Evolutionary conservation across 2,329 filamentous ascomycete genomes (phyloP).

Genomic region (Erysiphe neolycopersici): DNA sequence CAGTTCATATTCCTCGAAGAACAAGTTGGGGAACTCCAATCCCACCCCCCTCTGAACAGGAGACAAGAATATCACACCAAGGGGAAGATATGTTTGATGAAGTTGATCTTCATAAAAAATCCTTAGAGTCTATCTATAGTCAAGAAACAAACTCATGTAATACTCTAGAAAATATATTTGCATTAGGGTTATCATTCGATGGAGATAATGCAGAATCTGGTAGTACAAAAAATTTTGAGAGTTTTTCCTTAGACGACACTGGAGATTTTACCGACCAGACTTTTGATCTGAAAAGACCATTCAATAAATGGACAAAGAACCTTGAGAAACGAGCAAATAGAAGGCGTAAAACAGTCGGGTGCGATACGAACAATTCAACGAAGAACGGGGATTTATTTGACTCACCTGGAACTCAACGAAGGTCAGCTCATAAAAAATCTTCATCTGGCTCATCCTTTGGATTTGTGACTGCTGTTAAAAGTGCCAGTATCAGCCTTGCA

Average conservation of each 20-base stretch:
- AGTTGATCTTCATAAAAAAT: constrained; percentile 11
- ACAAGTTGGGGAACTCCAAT: constrained; percentile 16
- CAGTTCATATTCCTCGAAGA: constrained; percentile 16
- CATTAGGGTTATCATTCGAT: constrained; percentile 16
- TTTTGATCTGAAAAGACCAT: constrained; percentile 18
- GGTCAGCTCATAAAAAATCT: constrained; percentile 23
- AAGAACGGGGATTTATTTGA: constrained; percentile 5
- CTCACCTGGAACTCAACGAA: constrained; percentile 16
- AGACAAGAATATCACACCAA: constrained; percentile 1
- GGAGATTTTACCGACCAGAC: constrained; percentile 3
- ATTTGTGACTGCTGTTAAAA: constrained; percentile 58
- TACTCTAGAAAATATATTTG: constrained; percentile 18
- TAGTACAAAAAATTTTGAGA: constrained; percentile 1
- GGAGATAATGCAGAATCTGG: constrained; percentile 9
- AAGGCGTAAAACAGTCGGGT: constrained; percentile 15
- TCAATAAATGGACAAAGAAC: constrained; percentile 48
- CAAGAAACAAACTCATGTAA: constrained; percentile 15
- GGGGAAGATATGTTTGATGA: constrained; percentile 14
- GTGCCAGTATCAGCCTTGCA: constrained; percentile 51
- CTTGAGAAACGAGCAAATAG: constrained; percentile 30
- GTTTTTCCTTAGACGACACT: constrained; percentile 10
- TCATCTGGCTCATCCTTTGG: constrained; percentile 52
- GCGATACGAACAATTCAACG: constrained; percentile 9
- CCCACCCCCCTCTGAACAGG: constrained; percentile 10
- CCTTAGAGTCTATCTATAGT: constrained; percentile 6